Conservation (phyloP, 2,329 filamentous ascomycete genomes). For the Drechslera avenae region DNA sequence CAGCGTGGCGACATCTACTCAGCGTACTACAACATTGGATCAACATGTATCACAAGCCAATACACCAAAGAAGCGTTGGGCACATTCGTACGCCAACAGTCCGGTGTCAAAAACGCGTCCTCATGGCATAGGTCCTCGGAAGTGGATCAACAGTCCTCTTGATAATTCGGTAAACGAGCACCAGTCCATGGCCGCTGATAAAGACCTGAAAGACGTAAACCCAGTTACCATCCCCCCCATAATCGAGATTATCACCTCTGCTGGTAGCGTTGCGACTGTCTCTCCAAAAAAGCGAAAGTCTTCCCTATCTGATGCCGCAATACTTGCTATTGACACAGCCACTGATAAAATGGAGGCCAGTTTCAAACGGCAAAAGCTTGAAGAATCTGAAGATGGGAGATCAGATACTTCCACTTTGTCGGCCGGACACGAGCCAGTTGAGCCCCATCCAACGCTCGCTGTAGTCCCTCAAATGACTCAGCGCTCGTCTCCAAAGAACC, state of each 20-base stretch:
- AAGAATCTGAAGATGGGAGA: no score
- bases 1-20: not conserved
- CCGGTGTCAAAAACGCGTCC: not conserved
- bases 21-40: not conserved
- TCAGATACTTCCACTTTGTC: no score
- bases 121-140: no score
- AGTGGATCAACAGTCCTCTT: not conserved
- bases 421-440: no score
- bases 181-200: not conserved
- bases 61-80: not conserved
- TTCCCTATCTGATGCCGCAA: not conserved
- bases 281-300: conserved; percentile 18
- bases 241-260: not conserved
- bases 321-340: no score
- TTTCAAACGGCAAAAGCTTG: not conserved
- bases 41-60: not conserved
- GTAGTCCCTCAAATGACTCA: no score
- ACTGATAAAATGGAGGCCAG: not conserved
- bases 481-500: no score
- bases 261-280: not conserved
- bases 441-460: no score
- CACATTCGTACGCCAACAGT: conserved; percentile 2
- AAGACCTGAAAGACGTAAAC: not conserved
- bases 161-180: no score
- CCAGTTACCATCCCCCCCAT: not conserved